Evolutionary conservation across 1,284 basidiomycete species (phyloP).

Genomic region (Leccinum pseudoinsigne): DNA sequence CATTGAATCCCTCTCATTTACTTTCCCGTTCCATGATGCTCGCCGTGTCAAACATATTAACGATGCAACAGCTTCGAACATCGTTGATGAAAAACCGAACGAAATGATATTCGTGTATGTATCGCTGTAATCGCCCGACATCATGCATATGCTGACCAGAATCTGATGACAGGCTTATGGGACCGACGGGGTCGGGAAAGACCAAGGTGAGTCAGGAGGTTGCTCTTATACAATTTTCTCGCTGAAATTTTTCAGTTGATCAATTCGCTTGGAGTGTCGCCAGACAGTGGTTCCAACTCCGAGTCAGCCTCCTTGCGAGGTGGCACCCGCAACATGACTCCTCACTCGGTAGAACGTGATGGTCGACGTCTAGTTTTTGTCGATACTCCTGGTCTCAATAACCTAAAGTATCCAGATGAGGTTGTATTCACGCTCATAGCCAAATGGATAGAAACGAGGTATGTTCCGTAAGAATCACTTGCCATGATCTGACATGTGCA

Average conservation of each 20-base stretch:
- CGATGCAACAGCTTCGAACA: neutral
- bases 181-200: slow-evolving; percentile 16
- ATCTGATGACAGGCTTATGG: slow-evolving; percentile 9
- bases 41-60: neutral
- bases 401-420: neutral
- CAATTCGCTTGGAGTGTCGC: neutral
- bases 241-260: slow-evolving; percentile 11
- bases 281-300: neutral
- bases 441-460: slow-evolving; percentile 2
- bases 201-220: slow-evolving; percentile 7
- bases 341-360: slow-evolving; percentile 4
- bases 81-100: neutral
- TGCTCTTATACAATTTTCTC: neutral
- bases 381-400: slow-evolving; percentile 17
- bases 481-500: neutral
- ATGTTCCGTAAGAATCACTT: neutral
- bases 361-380: slow-evolving; percentile 7
- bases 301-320: neutral
- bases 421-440: slow-evolving; percentile 5
- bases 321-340: slow-evolving; percentile 1
- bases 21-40: neutral
- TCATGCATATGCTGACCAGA: neutral
- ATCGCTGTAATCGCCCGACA: neutral
- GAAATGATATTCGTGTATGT: slow-evolving; percentile 4
- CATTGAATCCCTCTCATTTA: neutral